These are phyloP conservation scores for Cucurbita moschata DNA, from an alignment of 306 rosid genomes.

Conservation along the genomic window DNA sequence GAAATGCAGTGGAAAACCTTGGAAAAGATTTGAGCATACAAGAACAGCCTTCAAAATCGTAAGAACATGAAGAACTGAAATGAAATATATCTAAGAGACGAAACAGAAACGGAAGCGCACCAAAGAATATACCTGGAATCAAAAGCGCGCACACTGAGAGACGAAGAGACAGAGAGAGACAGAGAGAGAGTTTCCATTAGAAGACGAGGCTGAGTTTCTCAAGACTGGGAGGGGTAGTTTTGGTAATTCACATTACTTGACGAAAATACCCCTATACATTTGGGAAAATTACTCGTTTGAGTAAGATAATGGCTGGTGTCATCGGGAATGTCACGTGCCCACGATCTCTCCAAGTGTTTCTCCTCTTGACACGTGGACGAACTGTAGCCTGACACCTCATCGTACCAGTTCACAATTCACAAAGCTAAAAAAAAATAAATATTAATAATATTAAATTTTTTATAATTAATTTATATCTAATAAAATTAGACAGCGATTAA, in stretches of 20 bases:
- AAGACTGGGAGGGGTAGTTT: constrained; percentile 15
- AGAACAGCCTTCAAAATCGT: background rate
- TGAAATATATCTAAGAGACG: constrained; percentile 6
- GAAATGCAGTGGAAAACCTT: background rate
- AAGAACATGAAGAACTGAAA: constrained; percentile 4
- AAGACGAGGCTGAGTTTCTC: background rate
- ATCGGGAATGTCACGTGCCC: constrained; percentile 13
- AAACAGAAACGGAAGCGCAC: constrained; percentile 29
- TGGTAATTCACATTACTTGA: constrained; percentile 15
- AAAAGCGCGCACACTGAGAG: background rate
- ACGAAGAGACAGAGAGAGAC: background rate
- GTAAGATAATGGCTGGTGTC: constrained; percentile 2
- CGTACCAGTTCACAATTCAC: background rate
- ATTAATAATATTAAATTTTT: no score
- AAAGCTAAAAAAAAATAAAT: background rate
- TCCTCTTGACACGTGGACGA: constrained; percentile 14
- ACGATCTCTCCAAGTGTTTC: constrained; percentile 7
- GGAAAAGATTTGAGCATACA: background rate
- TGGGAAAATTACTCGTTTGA: background rate
- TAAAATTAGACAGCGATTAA: no score
- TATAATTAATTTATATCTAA: no score
- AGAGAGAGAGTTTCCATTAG: background rate
- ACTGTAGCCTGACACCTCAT: background rate
- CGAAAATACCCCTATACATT: constrained; percentile 8
- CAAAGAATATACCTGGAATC: constrained; percentile 39